Evolutionary conservation across 495 filamentous ascomycete genomes (phyloP).

Genomic region (Penicillium argentinense): DNA sequence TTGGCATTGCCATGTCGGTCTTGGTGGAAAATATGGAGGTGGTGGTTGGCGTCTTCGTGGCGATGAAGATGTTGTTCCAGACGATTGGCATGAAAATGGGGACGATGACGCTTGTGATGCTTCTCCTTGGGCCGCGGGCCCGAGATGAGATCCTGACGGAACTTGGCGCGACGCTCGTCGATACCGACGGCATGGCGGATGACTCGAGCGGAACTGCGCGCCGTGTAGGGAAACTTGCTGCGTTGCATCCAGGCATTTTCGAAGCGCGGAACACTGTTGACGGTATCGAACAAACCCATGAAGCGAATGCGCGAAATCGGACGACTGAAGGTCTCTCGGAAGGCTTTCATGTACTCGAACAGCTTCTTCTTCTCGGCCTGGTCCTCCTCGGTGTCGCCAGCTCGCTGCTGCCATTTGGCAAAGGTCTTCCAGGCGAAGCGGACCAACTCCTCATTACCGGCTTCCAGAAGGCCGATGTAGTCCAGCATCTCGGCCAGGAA

Average conservation of each 20-base stretch:
- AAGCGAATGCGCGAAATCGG: constrained; percentile 67
- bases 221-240: constrained; percentile 80
- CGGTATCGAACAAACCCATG: constrained; percentile 53
- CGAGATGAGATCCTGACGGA: constrained; percentile 70
- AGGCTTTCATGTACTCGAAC: constrained; percentile 76
- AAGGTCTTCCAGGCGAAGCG: constrained; percentile 89
- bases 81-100: constrained; percentile 30
- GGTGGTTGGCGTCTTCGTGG: constrained; percentile 18
- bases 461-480: constrained; percentile 73
- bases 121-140: constrained; percentile 41
- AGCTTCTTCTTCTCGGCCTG: constrained; percentile 63
- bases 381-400: constrained; percentile 54
- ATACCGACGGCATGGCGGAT: constrained; percentile 74
- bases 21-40: constrained; percentile 22
- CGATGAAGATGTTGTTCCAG: constrained; percentile 21
- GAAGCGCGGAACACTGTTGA: constrained; percentile 80
- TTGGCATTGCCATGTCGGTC: constrained; percentile 5
- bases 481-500: constrained; percentile 88
- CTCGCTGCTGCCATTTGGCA: constrained; percentile 75
- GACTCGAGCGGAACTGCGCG: constrained; percentile 69
- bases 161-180: constrained; percentile 73
- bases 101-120: constrained; percentile 32
- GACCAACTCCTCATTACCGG: constrained; percentile 87
- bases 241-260: constrained; percentile 86
- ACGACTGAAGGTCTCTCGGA: constrained; percentile 81